Conservation (phyloP, 352 stramenopile genomes). For the Phytopythium montanum region DNA sequence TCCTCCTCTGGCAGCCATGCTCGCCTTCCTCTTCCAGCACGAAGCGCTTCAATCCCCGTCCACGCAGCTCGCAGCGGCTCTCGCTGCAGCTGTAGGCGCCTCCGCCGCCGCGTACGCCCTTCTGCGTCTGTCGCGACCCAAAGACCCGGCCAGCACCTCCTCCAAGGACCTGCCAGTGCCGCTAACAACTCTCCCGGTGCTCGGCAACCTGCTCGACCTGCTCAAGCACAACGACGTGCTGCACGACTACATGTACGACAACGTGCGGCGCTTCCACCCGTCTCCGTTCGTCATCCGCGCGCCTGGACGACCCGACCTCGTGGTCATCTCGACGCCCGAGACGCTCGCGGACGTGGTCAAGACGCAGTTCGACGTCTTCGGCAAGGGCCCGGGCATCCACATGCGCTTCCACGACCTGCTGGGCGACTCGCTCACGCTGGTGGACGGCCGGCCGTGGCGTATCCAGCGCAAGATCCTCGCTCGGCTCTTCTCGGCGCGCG, state of each 20-base stretch:
- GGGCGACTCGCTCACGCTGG: constrained; percentile 15
- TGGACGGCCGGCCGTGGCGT: constrained; percentile 12
- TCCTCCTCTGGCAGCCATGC: background rate
- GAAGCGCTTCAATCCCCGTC: background rate
- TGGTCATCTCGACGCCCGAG: constrained; percentile 12
- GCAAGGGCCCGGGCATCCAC: constrained; percentile 7
- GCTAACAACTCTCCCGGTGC: constrained; percentile 31
- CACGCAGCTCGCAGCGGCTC: background rate
- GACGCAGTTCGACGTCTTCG: constrained; percentile 12
- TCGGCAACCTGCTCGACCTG: constrained; percentile 37
- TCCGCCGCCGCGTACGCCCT: background rate
- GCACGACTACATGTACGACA: constrained; percentile 14
- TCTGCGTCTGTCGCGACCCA: background rate
- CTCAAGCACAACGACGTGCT: constrained; percentile 13
- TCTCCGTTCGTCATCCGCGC: constrained; percentile 9
- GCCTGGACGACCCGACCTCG: constrained; percentile 7
- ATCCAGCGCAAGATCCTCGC: constrained; percentile 16
- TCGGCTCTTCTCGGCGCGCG: constrained; percentile 14
- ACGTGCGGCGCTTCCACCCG: constrained; percentile 6
- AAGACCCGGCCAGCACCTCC: no score
- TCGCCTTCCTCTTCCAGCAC: constrained; percentile 5
- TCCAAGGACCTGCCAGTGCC: constrained; percentile 17
- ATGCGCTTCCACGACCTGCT: constrained; percentile 14
- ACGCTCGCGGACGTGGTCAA: constrained; percentile 13
- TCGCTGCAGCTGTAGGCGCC: background rate